These are phyloP conservation scores for Claviceps fusiformis DNA, from an alignment of 2,329 filamentous ascomycete genomes.

Conservation along the genomic window DNA sequence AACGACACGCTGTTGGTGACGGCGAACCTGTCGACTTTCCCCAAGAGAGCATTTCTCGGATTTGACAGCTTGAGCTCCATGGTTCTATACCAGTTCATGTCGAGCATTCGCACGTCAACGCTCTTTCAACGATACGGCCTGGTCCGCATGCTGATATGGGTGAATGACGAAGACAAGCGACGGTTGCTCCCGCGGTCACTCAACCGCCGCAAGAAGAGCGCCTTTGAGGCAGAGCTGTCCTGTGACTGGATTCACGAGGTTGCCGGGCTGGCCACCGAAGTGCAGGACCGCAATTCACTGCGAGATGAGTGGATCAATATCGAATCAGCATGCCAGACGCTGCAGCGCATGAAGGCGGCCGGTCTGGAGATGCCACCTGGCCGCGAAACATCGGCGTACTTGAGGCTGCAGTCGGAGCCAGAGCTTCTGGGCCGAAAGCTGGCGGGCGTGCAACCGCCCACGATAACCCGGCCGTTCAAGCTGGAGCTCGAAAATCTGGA, in stretches of 20 bases:
- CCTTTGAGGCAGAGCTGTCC: slow-evolving; percentile 47
- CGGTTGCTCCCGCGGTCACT: slow-evolving; percentile 47
- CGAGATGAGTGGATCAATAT: slow-evolving; percentile 36
- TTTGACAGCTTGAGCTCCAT: slow-evolving; percentile 45
- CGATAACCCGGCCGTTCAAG: slow-evolving; percentile 26
- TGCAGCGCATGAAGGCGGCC: slow-evolving; percentile 32
- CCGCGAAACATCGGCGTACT: slow-evolving; percentile 24
- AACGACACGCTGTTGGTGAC: slow-evolving; percentile 66
- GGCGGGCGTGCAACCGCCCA: slow-evolving; percentile 17
- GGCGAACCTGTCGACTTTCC: slow-evolving; percentile 48
- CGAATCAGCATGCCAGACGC: slow-evolving; percentile 25
- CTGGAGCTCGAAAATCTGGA: slow-evolving; percentile 28
- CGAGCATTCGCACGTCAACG: slow-evolving; percentile 39
- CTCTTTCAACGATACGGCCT: slow-evolving; percentile 65
- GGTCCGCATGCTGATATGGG: slow-evolving; percentile 67
- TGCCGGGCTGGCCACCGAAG: slow-evolving; percentile 25
- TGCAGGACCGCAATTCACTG: slow-evolving; percentile 16
- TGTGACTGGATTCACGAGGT: slow-evolving; percentile 48
- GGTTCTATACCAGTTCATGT: slow-evolving; percentile 48
- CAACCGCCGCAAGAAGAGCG: slow-evolving; percentile 38
- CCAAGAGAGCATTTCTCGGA: slow-evolving; percentile 32
- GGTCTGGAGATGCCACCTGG: slow-evolving; percentile 30
- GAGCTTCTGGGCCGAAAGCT: slow-evolving; percentile 12
- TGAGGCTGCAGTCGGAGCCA: slow-evolving; percentile 11
- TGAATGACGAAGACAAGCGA: slow-evolving; percentile 45